Conservation (phyloP, 2,329 filamentous ascomycete genomes). For the Ophiocordyceps unilateralis region DNA sequence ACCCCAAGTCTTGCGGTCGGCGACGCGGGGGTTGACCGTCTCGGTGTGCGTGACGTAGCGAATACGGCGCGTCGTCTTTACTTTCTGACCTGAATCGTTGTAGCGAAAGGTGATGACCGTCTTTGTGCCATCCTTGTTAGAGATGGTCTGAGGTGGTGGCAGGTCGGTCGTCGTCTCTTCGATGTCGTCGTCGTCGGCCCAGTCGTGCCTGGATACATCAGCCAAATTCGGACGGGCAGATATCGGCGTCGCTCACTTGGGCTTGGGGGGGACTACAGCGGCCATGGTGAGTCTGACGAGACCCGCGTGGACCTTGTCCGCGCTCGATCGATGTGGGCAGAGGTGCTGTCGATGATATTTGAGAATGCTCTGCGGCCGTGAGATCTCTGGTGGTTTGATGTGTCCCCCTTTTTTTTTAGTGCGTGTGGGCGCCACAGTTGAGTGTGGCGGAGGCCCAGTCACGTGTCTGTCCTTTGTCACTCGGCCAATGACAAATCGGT, state of each 20-base stretch:
- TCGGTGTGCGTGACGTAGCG: conserved; percentile 83
- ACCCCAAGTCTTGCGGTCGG: conserved; percentile 78
- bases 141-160: conserved; percentile 72
- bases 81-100: conserved; percentile 87
- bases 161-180: conserved; percentile 54
- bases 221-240: conserved; percentile 4
- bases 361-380: neutral
- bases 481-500: neutral
- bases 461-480: neutral
- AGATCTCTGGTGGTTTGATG: neutral
- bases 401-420: neutral
- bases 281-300: conserved; percentile 15
- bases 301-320: neutral
- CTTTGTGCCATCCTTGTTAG: conserved; percentile 97
- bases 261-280: conserved; percentile 20
- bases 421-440: neutral
- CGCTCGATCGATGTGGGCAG: neutral
- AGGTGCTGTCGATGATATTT: neutral
- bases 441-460: neutral
- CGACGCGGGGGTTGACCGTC: conserved; percentile 89
- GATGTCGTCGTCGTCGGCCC: conserved; percentile 91
- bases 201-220: conserved; percentile 46
- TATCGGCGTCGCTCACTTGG: conserved; percentile 16
- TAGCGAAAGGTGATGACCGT: conserved; percentile 80
- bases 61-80: conserved; percentile 93